A percentile compares a stretch with the other conserved stretches of the same genome.
phyloP scores from a whole-genome alignment of 352 stramenopile species.

The Phytophthora agathidicida region DNA sequence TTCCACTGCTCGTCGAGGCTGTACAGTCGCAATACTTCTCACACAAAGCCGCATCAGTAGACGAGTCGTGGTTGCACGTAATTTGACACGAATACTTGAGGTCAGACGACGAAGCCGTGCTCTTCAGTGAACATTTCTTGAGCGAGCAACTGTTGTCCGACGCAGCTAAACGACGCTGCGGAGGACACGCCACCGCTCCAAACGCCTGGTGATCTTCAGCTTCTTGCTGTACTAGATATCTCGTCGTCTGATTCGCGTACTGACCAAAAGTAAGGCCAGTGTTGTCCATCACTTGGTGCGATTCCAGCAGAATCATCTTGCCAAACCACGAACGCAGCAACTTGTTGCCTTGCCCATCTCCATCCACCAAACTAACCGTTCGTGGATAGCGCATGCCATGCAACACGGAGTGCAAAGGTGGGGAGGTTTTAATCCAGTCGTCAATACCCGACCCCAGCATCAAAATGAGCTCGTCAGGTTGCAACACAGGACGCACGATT shows the following conservation, averaged over 20 bases:
- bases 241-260: conserved; percentile 59
- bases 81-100: conserved; percentile 56
- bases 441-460: conserved; percentile 81
- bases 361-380: conserved; percentile 42
- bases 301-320: conserved; percentile 65
- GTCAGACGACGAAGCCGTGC: conserved; percentile 24
- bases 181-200: conserved; percentile 51
- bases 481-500: conserved; percentile 62
- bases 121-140: conserved; percentile 49
- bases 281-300: conserved; percentile 56
- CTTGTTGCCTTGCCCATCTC: conserved; percentile 35
- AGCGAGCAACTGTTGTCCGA: conserved; percentile 58
- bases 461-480: conserved; percentile 77
- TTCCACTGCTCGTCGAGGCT: conserved; percentile 30
- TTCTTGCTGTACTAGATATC: conserved; percentile 52
- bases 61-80: conserved; percentile 61
- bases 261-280: conserved; percentile 59
- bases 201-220: conserved; percentile 40
- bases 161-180: conserved; percentile 45
- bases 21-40: conserved; percentile 51
- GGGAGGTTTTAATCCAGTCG: conserved; percentile 71
- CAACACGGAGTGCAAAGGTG: conserved; percentile 59
- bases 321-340: conserved; percentile 70
- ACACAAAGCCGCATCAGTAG: conserved; percentile 40
- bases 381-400: conserved; percentile 81